Evolutionary conservation across 805 yeast genomes (phyloP).

Genomic region (Metschnikowia rubicola): DNA sequence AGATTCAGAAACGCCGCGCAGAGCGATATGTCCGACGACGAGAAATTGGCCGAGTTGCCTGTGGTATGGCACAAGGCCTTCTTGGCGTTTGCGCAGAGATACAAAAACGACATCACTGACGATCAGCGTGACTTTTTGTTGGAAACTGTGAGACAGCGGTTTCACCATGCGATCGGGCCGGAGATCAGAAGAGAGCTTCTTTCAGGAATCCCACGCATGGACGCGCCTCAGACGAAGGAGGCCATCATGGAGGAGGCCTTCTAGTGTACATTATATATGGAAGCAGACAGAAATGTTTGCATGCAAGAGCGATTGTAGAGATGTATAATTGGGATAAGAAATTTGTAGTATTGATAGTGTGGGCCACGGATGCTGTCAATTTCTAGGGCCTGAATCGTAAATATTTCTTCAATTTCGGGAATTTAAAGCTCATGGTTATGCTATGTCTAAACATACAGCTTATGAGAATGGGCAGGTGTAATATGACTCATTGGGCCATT

Average conservation of each 20-base stretch:
- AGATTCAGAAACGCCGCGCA: slow-evolving; percentile 69
- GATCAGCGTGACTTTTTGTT: slow-evolving; percentile 94
- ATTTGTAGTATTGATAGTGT: too few relatives aligned
- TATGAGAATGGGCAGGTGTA: too few relatives aligned
- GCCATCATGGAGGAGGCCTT: slow-evolving; percentile 41
- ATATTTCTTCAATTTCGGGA: too few relatives aligned
- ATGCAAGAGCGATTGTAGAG: too few relatives aligned
- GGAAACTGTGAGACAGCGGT: slow-evolving; percentile 87
- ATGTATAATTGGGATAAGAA: too few relatives aligned
- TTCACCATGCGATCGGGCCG: slow-evolving; percentile 85
- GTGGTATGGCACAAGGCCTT: slow-evolving; percentile 98
- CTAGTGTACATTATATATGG: slow-evolving; percentile 5
- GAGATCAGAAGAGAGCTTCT: slow-evolving; percentile 90
- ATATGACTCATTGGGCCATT: too few relatives aligned
- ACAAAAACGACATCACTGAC: slow-evolving; percentile 96
- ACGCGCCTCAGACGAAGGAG: slow-evolving; percentile 23
- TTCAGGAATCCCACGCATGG: slow-evolving; percentile 74
- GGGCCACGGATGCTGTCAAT: too few relatives aligned
- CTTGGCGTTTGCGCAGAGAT: slow-evolving; percentile 89
- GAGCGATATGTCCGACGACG: slow-evolving; percentile 34
- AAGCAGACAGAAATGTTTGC: background rate
- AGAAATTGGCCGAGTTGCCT: slow-evolving; percentile 64
- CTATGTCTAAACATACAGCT: too few relatives aligned
- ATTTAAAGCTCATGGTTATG: too few relatives aligned
- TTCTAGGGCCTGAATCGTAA: too few relatives aligned